Evolutionary conservation across 73 alveolate genomes (phyloP), one percentile per base, ranked within the genome.

Genomic region (Paramecium primaurelia): DNA sequence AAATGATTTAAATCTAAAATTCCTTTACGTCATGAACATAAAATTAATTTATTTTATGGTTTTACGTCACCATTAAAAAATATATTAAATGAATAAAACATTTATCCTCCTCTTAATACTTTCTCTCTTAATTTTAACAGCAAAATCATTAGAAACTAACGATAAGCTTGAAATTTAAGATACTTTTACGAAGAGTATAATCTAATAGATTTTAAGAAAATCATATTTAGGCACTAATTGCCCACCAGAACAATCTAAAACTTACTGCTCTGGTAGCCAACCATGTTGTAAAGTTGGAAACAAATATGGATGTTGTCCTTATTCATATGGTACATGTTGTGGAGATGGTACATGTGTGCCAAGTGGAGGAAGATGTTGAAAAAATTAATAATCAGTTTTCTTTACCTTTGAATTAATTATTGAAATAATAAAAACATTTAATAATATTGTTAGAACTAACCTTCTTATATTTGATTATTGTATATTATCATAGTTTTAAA

Each of bases 341-440:
- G 71, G 49, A 45, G 91, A 80, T 45, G 91, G 91, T 1, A 44
- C 71, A 3, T 80, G 91, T 47, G 91, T 80, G 2, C 91, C 91
- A 3, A 44, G 3, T 80, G 91, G 91, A 25, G 51, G 91, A 10
- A 44, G 49, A 45, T 80, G 91, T 42, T 80, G 91, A 80, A 75
- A 4, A 8, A 64, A 4, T 5, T 1, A 34, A 28, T 11, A 64
- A 28, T 51, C 28, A 51, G 28, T 64, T 64, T 64, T 51, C 84
- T 28, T 28, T 64, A 64, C 5, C 28, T 64, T 64, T 64, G 84
- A 64, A 64, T 64, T 32, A 64, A 32, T 64, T 64, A 22, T 22
- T 22, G 25, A 22, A 22, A 22, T 22, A 22, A 22, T 22, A 22
- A 22, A 22, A 22, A 22, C 25, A 22, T 22, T 22, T 22, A 22